Percentiles rank a stretch among this genome's conserved stretches.
Evolutionary conservation across 345 rosid species (phyloP).

Genomic region (Bruguiera parviflora): DNA sequence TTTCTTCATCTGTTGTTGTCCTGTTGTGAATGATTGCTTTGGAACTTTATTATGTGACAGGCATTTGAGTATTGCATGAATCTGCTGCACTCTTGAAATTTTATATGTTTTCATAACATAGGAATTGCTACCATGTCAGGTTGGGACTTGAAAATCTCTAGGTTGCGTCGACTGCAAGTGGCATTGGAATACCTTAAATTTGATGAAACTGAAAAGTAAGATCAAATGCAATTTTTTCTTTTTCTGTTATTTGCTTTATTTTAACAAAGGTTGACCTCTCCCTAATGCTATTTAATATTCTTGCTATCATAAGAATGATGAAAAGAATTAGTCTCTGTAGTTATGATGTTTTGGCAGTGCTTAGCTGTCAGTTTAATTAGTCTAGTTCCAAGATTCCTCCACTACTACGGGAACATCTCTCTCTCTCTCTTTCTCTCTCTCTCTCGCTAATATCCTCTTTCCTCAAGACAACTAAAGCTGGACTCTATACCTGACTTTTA

Average conservation of each 20-base stretch:
- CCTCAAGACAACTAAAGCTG: no score
- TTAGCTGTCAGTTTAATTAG: no score
- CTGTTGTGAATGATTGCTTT: background rate
- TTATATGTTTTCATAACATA: conserved; percentile 6
- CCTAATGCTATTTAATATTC: background rate
- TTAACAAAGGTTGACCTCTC: background rate
- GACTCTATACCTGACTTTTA: no score
- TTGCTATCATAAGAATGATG: no score
- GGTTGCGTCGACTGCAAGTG: conserved; percentile 73
- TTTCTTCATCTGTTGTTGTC: background rate
- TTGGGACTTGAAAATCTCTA: conserved; percentile 78
- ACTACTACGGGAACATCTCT: no score
- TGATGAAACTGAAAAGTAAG: conserved; percentile 85
- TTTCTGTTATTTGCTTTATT: background rate
- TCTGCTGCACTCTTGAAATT: conserved; percentile 5
- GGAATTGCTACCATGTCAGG: conserved; percentile 50
- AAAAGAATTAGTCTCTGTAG: no score
- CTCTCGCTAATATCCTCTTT: no score
- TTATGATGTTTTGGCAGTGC: no score
- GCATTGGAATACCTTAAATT: conserved; percentile 78
- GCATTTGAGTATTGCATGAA: background rate
- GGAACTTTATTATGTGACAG: conserved; percentile 4
- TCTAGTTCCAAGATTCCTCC: no score
- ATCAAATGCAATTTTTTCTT: conserved; percentile 6
- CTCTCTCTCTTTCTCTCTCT: no score